A percentile compares a stretch with the other conserved stretches of the same genome.
Conservation (phyloP, 73 alveolate species). For the Symbiodinium natans region DNA sequence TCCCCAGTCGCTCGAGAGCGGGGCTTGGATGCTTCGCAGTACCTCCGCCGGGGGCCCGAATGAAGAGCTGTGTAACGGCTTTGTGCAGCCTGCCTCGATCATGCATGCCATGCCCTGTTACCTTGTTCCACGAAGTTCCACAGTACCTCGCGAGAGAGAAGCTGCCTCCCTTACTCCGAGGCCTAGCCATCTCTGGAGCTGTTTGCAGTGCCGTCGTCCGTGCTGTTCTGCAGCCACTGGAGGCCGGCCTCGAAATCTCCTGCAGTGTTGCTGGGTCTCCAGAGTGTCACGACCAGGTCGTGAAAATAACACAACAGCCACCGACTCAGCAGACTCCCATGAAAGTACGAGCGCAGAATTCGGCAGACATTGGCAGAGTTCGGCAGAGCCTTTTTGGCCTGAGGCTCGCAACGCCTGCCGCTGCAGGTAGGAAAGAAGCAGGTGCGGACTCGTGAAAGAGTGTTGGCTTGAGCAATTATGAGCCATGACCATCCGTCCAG, state of each 20-base stretch:
- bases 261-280: too few relatives aligned
- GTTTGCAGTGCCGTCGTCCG: slow-evolving; percentile 88
- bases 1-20: slow-evolving; percentile 73
- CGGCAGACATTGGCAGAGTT: too few relatives aligned
- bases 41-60: slow-evolving; percentile 20
- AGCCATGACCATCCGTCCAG: not conserved
- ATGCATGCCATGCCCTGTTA: not conserved
- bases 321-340: not conserved
- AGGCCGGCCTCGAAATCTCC: not conserved
- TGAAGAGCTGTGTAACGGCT: not conserved
- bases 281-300: slow-evolving; percentile 14
- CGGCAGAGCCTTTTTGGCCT: not conserved
- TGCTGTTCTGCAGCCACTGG: slow-evolving; percentile 76
- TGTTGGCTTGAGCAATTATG: not conserved
- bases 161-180: too few relatives aligned
- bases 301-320: slow-evolving; percentile 42
- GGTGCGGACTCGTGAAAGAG: not conserved
- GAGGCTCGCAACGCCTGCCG: too few relatives aligned
- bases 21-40: slow-evolving; percentile 64
- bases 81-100: not conserved
- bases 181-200: slow-evolving; percentile 76
- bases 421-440: not conserved
- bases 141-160: too few relatives aligned
- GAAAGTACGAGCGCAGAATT: not conserved
- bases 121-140: not conserved